A percentile compares a stretch with the other conserved stretches of the same genome.
Conservation (phyloP, 1,284 basidiomycete genomes). For the Fomes fomentarius region DNA sequence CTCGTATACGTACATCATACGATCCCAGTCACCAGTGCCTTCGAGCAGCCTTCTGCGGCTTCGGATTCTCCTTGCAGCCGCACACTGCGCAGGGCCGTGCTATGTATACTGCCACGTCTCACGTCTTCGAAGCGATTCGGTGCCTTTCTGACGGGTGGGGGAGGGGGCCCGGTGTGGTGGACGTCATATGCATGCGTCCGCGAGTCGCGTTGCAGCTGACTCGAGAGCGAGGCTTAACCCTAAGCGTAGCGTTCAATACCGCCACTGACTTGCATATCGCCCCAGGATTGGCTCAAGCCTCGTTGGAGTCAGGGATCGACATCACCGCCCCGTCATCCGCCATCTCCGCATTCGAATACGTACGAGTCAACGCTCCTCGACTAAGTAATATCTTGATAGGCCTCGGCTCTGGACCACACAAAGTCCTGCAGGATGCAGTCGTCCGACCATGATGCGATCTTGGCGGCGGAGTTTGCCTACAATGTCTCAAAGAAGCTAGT, state of each 20-base stretch:
- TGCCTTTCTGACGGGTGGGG: too few species aligned
- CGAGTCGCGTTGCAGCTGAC: not conserved
- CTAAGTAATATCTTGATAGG: too few species aligned
- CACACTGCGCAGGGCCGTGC: not conserved
- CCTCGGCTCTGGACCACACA: too few species aligned
- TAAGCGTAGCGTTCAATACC: not conserved
- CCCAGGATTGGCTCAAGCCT: not conserved
- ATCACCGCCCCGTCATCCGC: not conserved
- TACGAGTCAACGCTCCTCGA: too few species aligned
- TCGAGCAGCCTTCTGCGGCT: not conserved
- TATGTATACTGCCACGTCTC: too few species aligned
- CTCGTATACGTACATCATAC: too few species aligned
- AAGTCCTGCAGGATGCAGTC: not conserved
- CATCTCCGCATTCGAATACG: too few species aligned
- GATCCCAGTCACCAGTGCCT: too few species aligned
- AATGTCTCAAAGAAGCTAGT: constrained; percentile 8
- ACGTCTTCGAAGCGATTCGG: too few species aligned
- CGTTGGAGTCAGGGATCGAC: not conserved
- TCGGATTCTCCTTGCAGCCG: not conserved
- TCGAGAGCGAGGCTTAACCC: not conserved
- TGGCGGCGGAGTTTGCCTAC: constrained; percentile 8
- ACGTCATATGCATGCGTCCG: too few species aligned
- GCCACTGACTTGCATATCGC: not conserved
- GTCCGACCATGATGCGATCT: not conserved
- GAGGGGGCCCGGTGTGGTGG: too few species aligned